Percentiles rank a stretch among this genome's conserved stretches.
phyloP scores from a whole-genome alignment of 305 asterid genomes.

The Fraxinus albicans region DNA sequence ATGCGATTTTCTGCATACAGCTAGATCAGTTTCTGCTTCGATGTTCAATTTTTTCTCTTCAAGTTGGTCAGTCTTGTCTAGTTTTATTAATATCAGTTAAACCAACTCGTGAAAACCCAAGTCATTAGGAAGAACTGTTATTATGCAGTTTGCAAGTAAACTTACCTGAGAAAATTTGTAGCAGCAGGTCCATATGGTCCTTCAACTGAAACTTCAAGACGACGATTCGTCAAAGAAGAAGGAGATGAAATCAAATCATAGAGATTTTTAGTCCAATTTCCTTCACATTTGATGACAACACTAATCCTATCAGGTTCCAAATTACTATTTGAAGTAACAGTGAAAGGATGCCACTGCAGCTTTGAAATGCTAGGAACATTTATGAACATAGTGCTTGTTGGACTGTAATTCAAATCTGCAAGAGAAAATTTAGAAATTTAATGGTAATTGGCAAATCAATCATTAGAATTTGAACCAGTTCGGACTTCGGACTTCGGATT shows the following conservation, averaged over 20 bases:
- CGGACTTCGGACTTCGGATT: neutral
- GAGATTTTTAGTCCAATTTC: conserved; percentile 80
- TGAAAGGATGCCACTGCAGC: conserved; percentile 98
- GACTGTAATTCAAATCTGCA: conserved; percentile 64
- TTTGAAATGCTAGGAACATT: conserved; percentile 75
- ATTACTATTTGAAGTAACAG: conserved; percentile 64
- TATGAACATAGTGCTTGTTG: conserved; percentile 79
- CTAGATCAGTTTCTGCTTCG: neutral
- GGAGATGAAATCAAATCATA: conserved; percentile 57
- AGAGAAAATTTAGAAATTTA: neutral
- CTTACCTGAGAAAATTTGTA: conserved; percentile 69
- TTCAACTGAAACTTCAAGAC: conserved; percentile 69
- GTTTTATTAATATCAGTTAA: neutral
- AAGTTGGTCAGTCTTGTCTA: neutral
- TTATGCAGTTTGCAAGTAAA: neutral
- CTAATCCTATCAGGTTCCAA: conserved; percentile 73
- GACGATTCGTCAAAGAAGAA: conserved; percentile 39
- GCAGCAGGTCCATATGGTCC: conserved; percentile 94
- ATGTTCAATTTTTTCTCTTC: neutral
- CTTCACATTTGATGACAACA: conserved; percentile 76
- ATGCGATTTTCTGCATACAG: neutral
- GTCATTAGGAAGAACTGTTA: neutral
- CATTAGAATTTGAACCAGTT: neutral
- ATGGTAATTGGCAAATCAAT: neutral
- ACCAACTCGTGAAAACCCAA: neutral